A percentile compares a stretch with the other conserved stretches of the same genome.
phyloP scores from a whole-genome alignment of 345 rosid species.

The Stellera chamaejasme region DNA sequence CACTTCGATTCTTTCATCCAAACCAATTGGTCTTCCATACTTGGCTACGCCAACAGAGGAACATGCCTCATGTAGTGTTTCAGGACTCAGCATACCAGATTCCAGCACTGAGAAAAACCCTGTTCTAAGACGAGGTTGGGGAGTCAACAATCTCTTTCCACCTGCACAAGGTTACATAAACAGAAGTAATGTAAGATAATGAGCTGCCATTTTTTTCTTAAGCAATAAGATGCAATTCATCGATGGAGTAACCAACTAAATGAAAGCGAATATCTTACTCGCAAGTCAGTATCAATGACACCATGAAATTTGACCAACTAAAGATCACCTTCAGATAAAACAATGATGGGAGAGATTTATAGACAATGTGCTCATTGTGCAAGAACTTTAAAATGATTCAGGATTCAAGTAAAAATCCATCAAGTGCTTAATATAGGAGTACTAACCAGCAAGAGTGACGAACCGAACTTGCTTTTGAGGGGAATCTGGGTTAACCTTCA shows the following conservation, averaged over 20 bases:
- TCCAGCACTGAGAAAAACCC: slow-evolving; percentile 82
- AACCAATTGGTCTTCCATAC: slow-evolving; percentile 72
- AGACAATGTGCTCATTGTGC: too few relatives aligned
- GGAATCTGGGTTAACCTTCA: slow-evolving; percentile 88
- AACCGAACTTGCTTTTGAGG: slow-evolving; percentile 95
- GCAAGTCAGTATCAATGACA: too few relatives aligned
- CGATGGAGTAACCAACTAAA: too few relatives aligned
- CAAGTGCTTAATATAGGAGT: neutral
- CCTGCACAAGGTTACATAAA: slow-evolving; percentile 22
- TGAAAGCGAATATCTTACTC: too few relatives aligned
- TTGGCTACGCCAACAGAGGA: slow-evolving; percentile 80
- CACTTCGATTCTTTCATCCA: slow-evolving; percentile 75
- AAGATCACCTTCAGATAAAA: too few relatives aligned
- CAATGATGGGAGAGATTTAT: too few relatives aligned
- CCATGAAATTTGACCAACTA: too few relatives aligned
- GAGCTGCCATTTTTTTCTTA: too few relatives aligned
- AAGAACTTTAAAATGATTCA: neutral
- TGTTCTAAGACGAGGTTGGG: slow-evolving; percentile 85
- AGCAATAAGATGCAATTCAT: too few relatives aligned
- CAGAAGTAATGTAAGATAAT: neutral
- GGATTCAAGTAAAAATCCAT: neutral
- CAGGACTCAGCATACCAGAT: slow-evolving; percentile 34
- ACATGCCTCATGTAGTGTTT: slow-evolving; percentile 58
- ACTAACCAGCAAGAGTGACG: slow-evolving; percentile 79
- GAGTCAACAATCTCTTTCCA: slow-evolving; percentile 75